Conservation (phyloP, 2,329 filamentous ascomycete genomes). For the Microdochium paspali region DNA sequence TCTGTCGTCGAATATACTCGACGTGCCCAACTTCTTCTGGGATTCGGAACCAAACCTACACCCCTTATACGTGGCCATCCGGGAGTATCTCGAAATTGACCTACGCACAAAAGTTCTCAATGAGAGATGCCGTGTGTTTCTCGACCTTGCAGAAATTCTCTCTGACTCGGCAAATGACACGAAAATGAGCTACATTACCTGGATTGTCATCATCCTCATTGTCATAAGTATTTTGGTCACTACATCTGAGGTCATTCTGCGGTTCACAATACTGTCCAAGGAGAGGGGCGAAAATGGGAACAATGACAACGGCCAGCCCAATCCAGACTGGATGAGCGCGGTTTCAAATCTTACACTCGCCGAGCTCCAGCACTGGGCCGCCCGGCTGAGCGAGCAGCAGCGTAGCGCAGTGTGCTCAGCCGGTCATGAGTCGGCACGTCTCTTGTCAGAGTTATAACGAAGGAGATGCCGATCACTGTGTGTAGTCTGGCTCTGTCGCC, state of each 20-base stretch:
- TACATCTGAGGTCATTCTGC: constrained; percentile 75
- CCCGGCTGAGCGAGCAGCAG: constrained; percentile 15
- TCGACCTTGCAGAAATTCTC: constrained; percentile 91
- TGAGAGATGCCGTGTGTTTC: constrained; percentile 90
- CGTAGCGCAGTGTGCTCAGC: constrained; percentile 14
- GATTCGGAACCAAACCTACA: constrained; percentile 91
- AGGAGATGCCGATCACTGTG: too few species aligned
- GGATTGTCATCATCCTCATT: constrained; percentile 96
- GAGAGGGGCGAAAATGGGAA: constrained; percentile 21
- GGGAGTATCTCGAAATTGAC: constrained; percentile 96
- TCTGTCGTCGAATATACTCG: constrained; percentile 90
- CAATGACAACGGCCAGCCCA: constrained; percentile 1
- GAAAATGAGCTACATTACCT: constrained; percentile 93
- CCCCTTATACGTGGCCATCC: constrained; percentile 86
- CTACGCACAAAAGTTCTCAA: constrained; percentile 94
- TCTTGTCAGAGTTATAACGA: neutral
- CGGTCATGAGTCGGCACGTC: neutral
- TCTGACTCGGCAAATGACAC: constrained; percentile 86
- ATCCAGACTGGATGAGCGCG: neutral
- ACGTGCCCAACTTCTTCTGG: constrained; percentile 98
- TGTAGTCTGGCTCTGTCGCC: too few species aligned
- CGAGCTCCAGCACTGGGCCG: constrained; percentile 18
- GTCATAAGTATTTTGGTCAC: constrained; percentile 86
- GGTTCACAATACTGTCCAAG: constrained; percentile 64
- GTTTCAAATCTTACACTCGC: constrained; percentile 17